Evolutionary conservation across 352 stramenopile species (phyloP), one percentile per base, ranked within the genome.

Genomic region (Phytopythium kandeliae): DNA sequence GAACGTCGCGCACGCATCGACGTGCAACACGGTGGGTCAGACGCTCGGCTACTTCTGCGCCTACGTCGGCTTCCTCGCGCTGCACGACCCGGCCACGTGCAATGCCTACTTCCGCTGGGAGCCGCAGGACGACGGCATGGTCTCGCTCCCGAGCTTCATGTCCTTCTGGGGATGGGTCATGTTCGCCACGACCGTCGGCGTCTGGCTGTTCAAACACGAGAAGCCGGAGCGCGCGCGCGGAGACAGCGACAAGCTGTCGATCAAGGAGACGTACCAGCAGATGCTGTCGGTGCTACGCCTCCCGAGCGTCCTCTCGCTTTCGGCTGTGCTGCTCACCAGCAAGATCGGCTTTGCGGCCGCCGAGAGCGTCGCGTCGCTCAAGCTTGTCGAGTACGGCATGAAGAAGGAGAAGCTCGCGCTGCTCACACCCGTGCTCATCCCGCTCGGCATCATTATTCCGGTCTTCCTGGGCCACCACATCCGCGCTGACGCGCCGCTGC

Each of bases 41-140:
- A 98, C 96, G 49, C 82, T 99, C 49, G 96, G 97, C 19, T 98
- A 97, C 70, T 99, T 99, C 60, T 76, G 99, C 19, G 89, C 87
- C 24, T 99, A 99, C 72, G 96, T 99, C 22, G 97, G 97, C 34
- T 99, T 99, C 75, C 71, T 99, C 46, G 96, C 96, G 33, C 81
- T 99, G 1, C 98, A 98, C 63, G 95, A 99, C 65, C 70, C 86
- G 1, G 78, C 67, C 7, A 95, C 89, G 25, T 97, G 91, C 73
- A 94, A 97, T 60, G 60, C 69, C 33, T 97, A 96, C 63, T 78
- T 98, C 30, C 86, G 86, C 37, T 69, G 54, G 21, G 50, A 65
- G 17, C 74, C 78, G 7, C 53, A 84, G 41, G 63, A 83, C 37
- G 62, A 86, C 51, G 88, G 88, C 7, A 76, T 98, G 49, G 75